These are phyloP conservation scores for Ceratocystis huliohia DNA, from an alignment of 2,329 filamentous ascomycete species.

Conservation along the genomic window DNA sequence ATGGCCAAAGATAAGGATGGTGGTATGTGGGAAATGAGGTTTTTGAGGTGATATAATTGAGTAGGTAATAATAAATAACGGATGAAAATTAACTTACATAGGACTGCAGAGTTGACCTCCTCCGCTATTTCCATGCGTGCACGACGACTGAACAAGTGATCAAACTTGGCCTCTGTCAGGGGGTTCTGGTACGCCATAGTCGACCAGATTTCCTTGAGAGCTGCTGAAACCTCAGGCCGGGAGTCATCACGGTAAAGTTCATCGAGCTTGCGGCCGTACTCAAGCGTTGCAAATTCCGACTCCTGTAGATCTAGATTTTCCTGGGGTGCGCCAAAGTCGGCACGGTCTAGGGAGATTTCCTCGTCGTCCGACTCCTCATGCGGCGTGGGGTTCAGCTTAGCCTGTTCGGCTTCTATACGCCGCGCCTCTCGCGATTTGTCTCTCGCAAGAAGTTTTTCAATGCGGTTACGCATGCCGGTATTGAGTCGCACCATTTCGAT, in stretches of 20 bases:
- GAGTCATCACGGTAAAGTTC: slow-evolving; percentile 63
- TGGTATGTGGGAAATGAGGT: not conserved
- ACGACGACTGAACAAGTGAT: slow-evolving; percentile 61
- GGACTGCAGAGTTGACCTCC: slow-evolving; percentile 83
- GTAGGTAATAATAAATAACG: not conserved
- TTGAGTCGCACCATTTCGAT: slow-evolving; percentile 81
- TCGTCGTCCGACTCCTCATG: not conserved
- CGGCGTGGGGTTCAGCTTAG: slow-evolving; percentile 25
- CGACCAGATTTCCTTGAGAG: slow-evolving; percentile 74
- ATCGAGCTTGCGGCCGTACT: slow-evolving; percentile 67
- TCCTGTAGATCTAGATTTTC: slow-evolving; percentile 27
- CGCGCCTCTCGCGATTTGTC: not conserved
- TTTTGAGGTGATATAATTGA: no score
- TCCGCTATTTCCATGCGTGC: slow-evolving; percentile 73
- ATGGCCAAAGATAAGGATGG: not conserved
- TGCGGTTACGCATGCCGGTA: slow-evolving; percentile 29
- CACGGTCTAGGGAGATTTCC: not conserved
- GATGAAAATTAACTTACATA: slow-evolving; percentile 47
- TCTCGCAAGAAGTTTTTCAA: slow-evolving; percentile 26
- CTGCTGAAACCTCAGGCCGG: slow-evolving; percentile 55
- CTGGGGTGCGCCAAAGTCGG: not conserved
- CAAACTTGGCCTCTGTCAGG: slow-evolving; percentile 57
- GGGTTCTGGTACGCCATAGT: slow-evolving; percentile 79
- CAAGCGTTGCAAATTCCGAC: slow-evolving; percentile 56
- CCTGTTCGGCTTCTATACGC: slow-evolving; percentile 38